phyloP scores from a whole-genome alignment of 2,329 filamentous ascomycete species.

The Alternaria alternata region DNA sequence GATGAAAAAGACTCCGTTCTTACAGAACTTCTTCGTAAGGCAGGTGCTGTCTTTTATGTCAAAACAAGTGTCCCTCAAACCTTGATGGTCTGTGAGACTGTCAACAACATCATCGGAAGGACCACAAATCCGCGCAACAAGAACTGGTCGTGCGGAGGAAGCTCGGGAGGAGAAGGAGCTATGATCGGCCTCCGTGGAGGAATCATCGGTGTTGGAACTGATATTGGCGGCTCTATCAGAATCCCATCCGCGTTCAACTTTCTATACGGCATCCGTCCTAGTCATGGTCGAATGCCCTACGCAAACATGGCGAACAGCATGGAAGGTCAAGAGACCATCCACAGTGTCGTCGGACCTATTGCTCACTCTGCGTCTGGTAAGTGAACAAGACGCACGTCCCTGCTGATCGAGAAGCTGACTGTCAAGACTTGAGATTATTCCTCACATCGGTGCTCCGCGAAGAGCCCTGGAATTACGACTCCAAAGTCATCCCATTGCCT shows the following conservation, averaged over 20 bases:
- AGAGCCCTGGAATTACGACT: conserved; percentile 70
- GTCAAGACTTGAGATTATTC: conserved; percentile 53
- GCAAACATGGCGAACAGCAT: conserved; percentile 60
- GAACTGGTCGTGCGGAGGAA: conserved; percentile 60
- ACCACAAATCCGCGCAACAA: conserved; percentile 65
- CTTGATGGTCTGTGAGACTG: conserved; percentile 63
- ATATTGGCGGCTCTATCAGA: conserved; percentile 63
- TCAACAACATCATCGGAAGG: conserved; percentile 58
- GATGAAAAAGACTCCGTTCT: neutral
- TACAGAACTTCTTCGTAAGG: neutral
- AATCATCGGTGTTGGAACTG: conserved; percentile 64
- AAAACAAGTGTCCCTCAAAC: conserved; percentile 65
- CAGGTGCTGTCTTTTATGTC: conserved; percentile 58
- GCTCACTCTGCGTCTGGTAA: conserved; percentile 18
- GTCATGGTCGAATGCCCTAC: conserved; percentile 48
- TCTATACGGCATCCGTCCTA: conserved; percentile 62
- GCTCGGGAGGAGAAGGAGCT: conserved; percentile 65
- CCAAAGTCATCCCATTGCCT: conserved; percentile 68
- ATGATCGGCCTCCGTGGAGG: conserved; percentile 61
- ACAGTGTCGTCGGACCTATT: conserved; percentile 66
- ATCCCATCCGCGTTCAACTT: conserved; percentile 66
- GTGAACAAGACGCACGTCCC: neutral
- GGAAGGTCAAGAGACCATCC: conserved; percentile 67
- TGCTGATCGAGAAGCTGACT: neutral
- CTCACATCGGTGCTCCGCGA: conserved; percentile 62